phyloP scores from a whole-genome alignment of 805 yeast genomes.

The Wickerhamomyces bovis region DNA sequence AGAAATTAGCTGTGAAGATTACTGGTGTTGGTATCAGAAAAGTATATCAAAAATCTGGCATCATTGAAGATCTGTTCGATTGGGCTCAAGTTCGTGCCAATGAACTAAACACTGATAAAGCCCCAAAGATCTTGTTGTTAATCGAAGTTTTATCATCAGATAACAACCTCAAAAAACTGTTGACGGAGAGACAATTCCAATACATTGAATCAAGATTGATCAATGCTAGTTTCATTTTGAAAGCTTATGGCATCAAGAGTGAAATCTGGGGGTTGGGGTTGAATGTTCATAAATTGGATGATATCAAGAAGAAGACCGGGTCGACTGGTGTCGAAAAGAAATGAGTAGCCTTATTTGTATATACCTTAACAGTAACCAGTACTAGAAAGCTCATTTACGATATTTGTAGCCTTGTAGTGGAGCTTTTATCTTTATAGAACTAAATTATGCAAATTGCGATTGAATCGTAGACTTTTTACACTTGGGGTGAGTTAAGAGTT shows the following conservation, averaged over 20 bases:
- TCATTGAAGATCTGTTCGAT: constrained; percentile 55
- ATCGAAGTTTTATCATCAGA: constrained; percentile 53
- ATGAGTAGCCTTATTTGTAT: background rate
- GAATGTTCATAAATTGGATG: constrained; percentile 15
- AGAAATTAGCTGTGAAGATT: constrained; percentile 44
- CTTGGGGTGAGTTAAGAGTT: no score
- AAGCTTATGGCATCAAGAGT: constrained; percentile 13
- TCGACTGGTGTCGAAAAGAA: constrained; percentile 17
- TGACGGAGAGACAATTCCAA: constrained; percentile 39
- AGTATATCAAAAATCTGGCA: constrained; percentile 60
- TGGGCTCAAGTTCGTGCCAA: constrained; percentile 51
- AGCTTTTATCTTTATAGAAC: no score
- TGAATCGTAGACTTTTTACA: no score
- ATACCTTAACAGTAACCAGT: background rate
- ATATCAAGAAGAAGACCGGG: constrained; percentile 13
- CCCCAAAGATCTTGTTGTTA: constrained; percentile 31
- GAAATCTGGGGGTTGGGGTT: constrained; percentile 23
- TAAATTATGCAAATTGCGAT: no score
- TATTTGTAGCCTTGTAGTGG: no score
- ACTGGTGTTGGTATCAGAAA: constrained; percentile 58
- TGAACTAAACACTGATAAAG: constrained; percentile 30
- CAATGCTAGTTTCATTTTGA: constrained; percentile 10
- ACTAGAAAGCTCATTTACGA: no score
- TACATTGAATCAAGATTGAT: constrained; percentile 22
- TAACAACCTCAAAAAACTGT: constrained; percentile 28